Conservation (phyloP, 768 basidiomycete genomes). For the Galerina marginata region DNA sequence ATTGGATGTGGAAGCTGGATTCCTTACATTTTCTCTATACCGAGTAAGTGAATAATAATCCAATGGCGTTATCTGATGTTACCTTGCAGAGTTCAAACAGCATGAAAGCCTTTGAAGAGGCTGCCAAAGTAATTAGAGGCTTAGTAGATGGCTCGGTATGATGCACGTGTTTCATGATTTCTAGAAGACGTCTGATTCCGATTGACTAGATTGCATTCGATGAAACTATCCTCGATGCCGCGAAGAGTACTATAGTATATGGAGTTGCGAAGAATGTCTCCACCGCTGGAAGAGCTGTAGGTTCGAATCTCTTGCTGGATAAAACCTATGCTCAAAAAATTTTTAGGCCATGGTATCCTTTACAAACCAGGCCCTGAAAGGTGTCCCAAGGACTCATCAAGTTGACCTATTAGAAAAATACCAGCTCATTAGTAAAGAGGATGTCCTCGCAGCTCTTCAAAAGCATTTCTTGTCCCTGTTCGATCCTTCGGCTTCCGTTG, state of each 20-base stretch:
- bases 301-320: conserved; percentile 27
- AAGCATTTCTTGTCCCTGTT: conserved; percentile 89
- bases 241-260: conserved; percentile 92
- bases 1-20: conserved; percentile 78
- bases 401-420: conserved; percentile 79
- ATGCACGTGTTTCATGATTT: conserved; percentile 8
- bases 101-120: conserved; percentile 82
- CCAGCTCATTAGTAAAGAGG: conserved; percentile 78
- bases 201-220: conserved; percentile 73
- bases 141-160: conserved; percentile 84
- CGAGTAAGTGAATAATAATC: conserved; percentile 52
- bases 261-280: conserved; percentile 80
- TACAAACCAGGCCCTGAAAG: conserved; percentile 89
- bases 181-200: neutral
- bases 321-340: neutral
- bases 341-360: conserved; percentile 81
- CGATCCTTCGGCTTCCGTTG: conserved; percentile 73
- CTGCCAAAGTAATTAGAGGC: conserved; percentile 74
- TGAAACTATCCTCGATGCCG: conserved; percentile 82
- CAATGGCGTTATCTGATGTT: neutral
- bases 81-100: conserved; percentile 73
- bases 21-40: conserved; percentile 78
- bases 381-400: conserved; percentile 75
- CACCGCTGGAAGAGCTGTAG: conserved; percentile 86
- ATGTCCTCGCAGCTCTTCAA: conserved; percentile 71